These are phyloP conservation scores for Euptelea pleiosperma DNA, from an alignment of 164 flowering plant genomes.

Conservation along the genomic window DNA sequence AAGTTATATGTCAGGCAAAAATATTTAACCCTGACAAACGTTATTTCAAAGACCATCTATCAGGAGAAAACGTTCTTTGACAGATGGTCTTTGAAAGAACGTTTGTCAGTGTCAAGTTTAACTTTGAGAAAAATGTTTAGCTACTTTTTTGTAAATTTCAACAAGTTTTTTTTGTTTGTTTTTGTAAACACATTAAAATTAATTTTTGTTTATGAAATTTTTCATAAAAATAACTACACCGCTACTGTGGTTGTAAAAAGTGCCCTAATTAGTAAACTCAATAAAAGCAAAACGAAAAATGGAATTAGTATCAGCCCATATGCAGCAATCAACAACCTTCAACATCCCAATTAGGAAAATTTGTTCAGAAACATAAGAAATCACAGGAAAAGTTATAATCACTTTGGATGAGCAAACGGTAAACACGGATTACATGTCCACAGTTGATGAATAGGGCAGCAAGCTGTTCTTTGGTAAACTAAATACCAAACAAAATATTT, in stretches of 20 bases:
- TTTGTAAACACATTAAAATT: too few species aligned
- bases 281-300: constrained; percentile 73
- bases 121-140: too few species aligned
- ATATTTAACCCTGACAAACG: too few species aligned
- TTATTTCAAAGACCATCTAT: too few species aligned
- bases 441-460: constrained; percentile 59
- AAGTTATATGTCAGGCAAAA: too few species aligned
- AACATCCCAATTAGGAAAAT: constrained; percentile 9
- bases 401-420: constrained; percentile 4
- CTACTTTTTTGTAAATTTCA: too few species aligned
- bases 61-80: too few species aligned
- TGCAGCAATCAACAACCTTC: constrained; percentile 71
- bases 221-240: too few species aligned
- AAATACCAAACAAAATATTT: not conserved
- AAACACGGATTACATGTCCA: constrained; percentile 67
- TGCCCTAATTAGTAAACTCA: constrained; percentile 78
- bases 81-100: too few species aligned
- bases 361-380: constrained; percentile 6
- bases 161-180: too few species aligned
- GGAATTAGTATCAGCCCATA: constrained; percentile 75
- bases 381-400: not conserved
- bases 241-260: not conserved
- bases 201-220: too few species aligned
- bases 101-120: too few species aligned
- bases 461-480: constrained; percentile 64